phyloP scores from a whole-genome alignment of 345 rosid genomes.

The Bretschneidera sinensis region DNA sequence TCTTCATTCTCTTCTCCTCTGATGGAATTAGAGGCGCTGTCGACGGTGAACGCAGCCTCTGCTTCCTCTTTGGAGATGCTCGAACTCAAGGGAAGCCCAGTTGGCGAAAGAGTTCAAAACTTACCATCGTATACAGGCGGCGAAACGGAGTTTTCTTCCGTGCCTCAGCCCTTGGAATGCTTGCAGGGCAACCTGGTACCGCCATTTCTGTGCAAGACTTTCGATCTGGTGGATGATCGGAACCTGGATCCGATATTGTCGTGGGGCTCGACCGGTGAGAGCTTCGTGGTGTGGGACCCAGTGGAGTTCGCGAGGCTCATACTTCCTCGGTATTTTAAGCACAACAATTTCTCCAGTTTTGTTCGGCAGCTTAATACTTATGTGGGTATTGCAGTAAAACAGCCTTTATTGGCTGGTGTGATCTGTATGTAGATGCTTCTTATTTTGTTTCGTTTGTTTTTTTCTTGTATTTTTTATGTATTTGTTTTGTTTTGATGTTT shows the following conservation, averaged over 20 bases:
- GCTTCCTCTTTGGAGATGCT: neutral
- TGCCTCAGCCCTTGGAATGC: conserved; percentile 58
- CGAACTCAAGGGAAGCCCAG: neutral
- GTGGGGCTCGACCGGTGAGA: conserved; percentile 67
- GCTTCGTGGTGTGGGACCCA: conserved; percentile 95
- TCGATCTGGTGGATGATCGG: conserved; percentile 79
- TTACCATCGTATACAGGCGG: neutral
- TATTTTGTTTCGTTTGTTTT: conserved; percentile 10
- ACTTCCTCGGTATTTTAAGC: conserved; percentile 91
- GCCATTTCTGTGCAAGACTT: conserved; percentile 80
- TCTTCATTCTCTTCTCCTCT: conserved; percentile 20
- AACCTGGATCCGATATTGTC: conserved; percentile 73
- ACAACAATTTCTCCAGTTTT: conserved; percentile 95
- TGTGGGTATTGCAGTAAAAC: conserved; percentile 56
- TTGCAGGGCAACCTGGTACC: conserved; percentile 64
- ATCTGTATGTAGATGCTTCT: conserved; percentile 16
- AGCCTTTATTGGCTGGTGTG: conserved; percentile 32
- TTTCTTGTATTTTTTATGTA: conserved; percentile 9
- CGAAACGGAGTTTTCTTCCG: conserved; percentile 14
- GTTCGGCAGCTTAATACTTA: conserved; percentile 97
- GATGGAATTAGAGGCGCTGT: conserved; percentile 18
- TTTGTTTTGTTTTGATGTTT: conserved; percentile 8
- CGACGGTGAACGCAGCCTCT: conserved; percentile 10
- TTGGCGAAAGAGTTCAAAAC: neutral
- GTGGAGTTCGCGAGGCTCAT: conserved; percentile 67